A percentile compares a stretch with the other conserved stretches of the same genome.
Conservation (phyloP, 108 stramenopile genomes). For the Nitzschia sp. region DNA sequence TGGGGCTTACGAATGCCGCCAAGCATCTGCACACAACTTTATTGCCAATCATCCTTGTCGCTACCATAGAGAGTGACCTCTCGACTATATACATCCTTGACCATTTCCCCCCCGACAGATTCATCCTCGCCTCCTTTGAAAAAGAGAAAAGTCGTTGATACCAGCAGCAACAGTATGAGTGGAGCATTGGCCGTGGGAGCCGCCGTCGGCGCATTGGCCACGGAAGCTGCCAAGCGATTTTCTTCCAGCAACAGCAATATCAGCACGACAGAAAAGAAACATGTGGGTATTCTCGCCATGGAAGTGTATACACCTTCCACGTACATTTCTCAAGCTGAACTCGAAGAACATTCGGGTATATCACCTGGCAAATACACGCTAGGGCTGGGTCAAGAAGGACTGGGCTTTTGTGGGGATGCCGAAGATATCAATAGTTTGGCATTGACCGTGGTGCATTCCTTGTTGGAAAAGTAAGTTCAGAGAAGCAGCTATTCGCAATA, state of each 20-base stretch:
- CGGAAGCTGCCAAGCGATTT: slow-evolving; percentile 37
- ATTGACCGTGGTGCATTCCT: slow-evolving; percentile 89
- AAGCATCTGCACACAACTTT: too few species aligned
- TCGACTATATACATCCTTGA: too few species aligned
- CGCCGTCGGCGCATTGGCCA: slow-evolving; percentile 55
- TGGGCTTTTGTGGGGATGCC: slow-evolving; percentile 91
- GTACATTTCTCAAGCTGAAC: slow-evolving; percentile 84
- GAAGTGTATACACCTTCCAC: slow-evolving; percentile 96
- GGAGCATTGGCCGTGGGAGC: slow-evolving; percentile 56
- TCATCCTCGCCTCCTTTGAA: too few species aligned
- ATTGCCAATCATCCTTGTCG: too few species aligned
- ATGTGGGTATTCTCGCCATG: slow-evolving; percentile 96
- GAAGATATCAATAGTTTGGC: slow-evolving; percentile 95
- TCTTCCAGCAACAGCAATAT: slow-evolving; percentile 4
- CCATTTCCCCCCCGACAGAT: too few species aligned
- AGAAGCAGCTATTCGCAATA: not conserved
- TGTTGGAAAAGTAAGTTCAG: slow-evolving; percentile 86
- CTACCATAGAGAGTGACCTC: too few species aligned
- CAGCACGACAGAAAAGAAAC: slow-evolving; percentile 46
- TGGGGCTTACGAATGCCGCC: too few species aligned
- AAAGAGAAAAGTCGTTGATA: too few species aligned
- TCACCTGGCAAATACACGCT: slow-evolving; percentile 91
- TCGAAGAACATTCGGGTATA: slow-evolving; percentile 91
- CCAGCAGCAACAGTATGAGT: slow-evolving; percentile 5
- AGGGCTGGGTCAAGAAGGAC: slow-evolving; percentile 94